A percentile compares a stretch with the other conserved stretches of the same genome.
phyloP scores from a whole-genome alignment of 768 basidiomycete genomes.

The Gautieria morchelliformis region DNA sequence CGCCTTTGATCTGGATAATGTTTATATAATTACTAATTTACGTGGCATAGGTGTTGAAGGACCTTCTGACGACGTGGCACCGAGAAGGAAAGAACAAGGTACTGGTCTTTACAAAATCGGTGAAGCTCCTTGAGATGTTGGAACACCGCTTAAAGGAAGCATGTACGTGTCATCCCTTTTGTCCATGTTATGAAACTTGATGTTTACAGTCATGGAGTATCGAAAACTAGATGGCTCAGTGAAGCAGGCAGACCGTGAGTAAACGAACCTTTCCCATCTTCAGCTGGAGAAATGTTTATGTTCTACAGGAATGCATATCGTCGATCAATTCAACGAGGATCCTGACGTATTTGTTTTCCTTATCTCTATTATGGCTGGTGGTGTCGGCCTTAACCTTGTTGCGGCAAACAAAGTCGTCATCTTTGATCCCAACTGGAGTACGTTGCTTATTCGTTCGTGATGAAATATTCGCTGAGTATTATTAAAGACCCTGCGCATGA shows the following conservation, averaged over 20 bases:
- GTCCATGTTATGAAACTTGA: constrained; percentile 13
- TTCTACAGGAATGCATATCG: constrained; percentile 66
- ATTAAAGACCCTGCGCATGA: constrained; percentile 85
- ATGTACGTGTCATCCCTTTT: constrained; percentile 27
- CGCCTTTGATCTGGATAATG: constrained; percentile 15
- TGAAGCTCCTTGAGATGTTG: constrained; percentile 82
- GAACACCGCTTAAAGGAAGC: constrained; percentile 58
- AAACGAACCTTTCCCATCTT: too few relatives aligned
- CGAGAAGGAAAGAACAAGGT: constrained; percentile 72
- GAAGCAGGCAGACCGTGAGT: constrained; percentile 55
- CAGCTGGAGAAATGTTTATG: not conserved
- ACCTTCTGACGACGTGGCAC: constrained; percentile 56
- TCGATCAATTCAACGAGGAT: constrained; percentile 75
- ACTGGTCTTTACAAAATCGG: constrained; percentile 87
- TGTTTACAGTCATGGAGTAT: constrained; percentile 42
- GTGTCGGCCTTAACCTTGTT: constrained; percentile 83
- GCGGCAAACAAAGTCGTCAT: constrained; percentile 93
- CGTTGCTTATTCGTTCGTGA: constrained; percentile 20
- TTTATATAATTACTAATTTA: not conserved
- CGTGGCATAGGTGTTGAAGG: constrained; percentile 47
- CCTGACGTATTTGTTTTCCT: constrained; percentile 70
- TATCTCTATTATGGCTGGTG: constrained; percentile 87
- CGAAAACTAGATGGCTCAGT: constrained; percentile 76
- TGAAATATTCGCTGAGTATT: not conserved
- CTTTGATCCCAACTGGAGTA: constrained; percentile 95